Evolutionary conservation across 441 rosid genomes (phyloP).

Genomic region (Euphorbia neoarborescens): DNA sequence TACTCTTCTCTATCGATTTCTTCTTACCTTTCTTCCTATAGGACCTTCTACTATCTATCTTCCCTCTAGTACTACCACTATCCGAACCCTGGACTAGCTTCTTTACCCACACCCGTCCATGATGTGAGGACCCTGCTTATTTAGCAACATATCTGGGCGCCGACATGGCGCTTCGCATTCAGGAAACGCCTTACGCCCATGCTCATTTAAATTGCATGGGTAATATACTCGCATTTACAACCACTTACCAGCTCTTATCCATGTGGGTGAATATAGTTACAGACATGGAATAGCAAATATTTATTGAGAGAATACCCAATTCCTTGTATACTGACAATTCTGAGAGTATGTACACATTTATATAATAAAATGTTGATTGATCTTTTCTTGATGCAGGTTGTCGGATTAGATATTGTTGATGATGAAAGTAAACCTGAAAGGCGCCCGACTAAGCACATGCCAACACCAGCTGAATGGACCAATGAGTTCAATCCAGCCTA

Average conservation of each 20-base stretch:
- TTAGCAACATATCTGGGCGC: too few species aligned
- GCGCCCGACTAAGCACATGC: constrained; percentile 82
- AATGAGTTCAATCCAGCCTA: constrained; percentile 70
- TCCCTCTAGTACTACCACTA: too few species aligned
- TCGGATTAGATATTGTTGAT: constrained; percentile 70
- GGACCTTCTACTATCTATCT: too few species aligned
- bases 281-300: background rate
- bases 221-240: background rate
- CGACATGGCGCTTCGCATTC: too few species aligned
- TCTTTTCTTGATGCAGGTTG: constrained; percentile 42
- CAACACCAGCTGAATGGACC: constrained; percentile 59
- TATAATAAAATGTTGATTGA: constrained; percentile 8
- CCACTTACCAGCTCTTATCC: background rate
- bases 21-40: too few species aligned
- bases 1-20: too few species aligned
- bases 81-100: too few species aligned
- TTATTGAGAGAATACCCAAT: background rate
- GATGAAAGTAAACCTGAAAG: constrained; percentile 83
- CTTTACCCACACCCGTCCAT: too few species aligned
- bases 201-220: background rate
- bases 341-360: background rate
- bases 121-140: too few species aligned
- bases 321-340: background rate
- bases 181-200: too few species aligned
- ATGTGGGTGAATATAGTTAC: background rate